Percentiles rank a stretch among this genome's conserved stretches.
These are phyloP conservation scores for Larix kaempferi DNA, from an alignment of 75 land plant genomes.

Conservation along the genomic window DNA sequence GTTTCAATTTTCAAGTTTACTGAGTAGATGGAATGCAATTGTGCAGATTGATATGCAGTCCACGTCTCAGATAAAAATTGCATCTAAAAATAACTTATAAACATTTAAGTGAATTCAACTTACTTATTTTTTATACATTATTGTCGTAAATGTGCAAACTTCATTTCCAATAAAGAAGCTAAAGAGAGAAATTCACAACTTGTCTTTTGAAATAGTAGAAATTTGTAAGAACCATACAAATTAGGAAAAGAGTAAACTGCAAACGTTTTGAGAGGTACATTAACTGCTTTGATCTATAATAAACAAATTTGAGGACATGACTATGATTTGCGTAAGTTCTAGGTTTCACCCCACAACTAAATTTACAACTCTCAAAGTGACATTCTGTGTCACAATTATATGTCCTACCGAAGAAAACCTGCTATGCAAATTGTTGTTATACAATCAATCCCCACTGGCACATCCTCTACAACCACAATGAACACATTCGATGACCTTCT, in stretches of 20 bases:
- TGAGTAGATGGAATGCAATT: too few species aligned
- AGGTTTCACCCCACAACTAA: neutral
- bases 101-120: too few species aligned
- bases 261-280: neutral
- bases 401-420: neutral
- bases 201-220: neutral
- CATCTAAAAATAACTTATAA: too few species aligned
- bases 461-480: slow-evolving; percentile 93
- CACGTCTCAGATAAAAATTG: too few species aligned
- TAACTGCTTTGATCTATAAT: neutral
- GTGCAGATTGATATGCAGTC: too few species aligned
- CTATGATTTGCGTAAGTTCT: neutral
- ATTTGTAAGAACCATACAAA: neutral
- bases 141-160: neutral
- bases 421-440: neutral
- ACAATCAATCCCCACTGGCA: slow-evolving; percentile 77
- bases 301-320: neutral
- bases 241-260: neutral
- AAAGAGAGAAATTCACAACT: neutral
- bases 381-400: neutral
- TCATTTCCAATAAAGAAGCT: neutral
- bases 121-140: too few species aligned
- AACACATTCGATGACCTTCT: slow-evolving; percentile 20
- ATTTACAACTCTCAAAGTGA: neutral
- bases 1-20: too few species aligned